These are phyloP conservation scores for Harringtonia aguacate DNA, from an alignment of 2,329 filamentous ascomycete species.

Conservation along the genomic window DNA sequence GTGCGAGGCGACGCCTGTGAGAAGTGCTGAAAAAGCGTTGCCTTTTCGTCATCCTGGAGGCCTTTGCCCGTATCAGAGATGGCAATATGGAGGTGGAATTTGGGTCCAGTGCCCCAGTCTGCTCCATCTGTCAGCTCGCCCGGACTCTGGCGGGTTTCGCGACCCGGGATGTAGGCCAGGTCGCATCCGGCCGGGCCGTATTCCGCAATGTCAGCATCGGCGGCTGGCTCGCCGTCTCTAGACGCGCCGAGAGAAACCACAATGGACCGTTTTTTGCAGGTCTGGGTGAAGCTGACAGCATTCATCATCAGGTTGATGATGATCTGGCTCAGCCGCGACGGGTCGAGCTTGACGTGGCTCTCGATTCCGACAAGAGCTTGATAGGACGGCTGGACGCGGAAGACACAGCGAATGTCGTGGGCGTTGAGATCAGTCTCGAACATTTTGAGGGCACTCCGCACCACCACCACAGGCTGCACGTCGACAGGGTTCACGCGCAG, in stretches of 20 bases:
- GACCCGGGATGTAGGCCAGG: constrained; percentile 37
- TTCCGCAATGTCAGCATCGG: background rate
- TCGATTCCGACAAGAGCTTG: constrained; percentile 47
- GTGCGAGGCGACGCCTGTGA: constrained; percentile 66
- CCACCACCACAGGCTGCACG: constrained; percentile 53
- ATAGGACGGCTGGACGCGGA: constrained; percentile 59
- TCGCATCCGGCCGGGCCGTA: constrained; percentile 17
- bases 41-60: constrained; percentile 58
- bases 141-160: constrained; percentile 20
- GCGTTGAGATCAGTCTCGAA: constrained; percentile 66
- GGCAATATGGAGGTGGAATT: constrained; percentile 61
- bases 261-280: constrained; percentile 48
- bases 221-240: constrained; percentile 10
- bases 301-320: constrained; percentile 67
- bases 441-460: constrained; percentile 61
- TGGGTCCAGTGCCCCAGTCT: constrained; percentile 64
- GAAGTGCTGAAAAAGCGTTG: constrained; percentile 67
- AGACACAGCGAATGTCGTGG: constrained; percentile 61
- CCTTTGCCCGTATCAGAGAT: constrained; percentile 64
- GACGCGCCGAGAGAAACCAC: constrained; percentile 56
- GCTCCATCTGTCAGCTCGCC: constrained; percentile 33
- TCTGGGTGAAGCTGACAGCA: constrained; percentile 54
- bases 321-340: constrained; percentile 61
- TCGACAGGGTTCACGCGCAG: constrained; percentile 61
- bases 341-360: constrained; percentile 61